Evolutionary conservation across 192 early-diverging fungal species (phyloP).

Genomic region (Allomyces javanicus): DNA sequence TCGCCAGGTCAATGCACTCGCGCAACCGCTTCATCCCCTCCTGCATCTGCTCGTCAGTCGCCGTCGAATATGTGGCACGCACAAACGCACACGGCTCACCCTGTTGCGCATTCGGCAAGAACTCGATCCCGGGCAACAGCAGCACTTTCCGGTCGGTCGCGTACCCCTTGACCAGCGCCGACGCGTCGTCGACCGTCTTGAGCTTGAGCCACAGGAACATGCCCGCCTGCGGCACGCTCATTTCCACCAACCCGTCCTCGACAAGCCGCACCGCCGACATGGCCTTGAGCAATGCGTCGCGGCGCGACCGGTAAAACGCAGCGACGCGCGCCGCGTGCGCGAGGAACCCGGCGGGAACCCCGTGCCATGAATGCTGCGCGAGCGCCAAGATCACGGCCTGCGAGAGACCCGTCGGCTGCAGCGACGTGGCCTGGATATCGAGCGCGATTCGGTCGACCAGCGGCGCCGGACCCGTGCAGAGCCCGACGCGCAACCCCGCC

Average conservation of each 20-base stretch:
- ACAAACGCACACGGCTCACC: constrained; percentile 23
- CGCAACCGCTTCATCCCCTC: constrained; percentile 37
- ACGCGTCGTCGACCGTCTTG: constrained; percentile 13
- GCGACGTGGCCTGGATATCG: constrained; percentile 57
- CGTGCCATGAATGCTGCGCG: constrained; percentile 42
- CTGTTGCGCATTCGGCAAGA: constrained; percentile 3
- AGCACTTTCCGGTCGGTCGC: constrained; percentile 42
- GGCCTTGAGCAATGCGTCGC: constrained; percentile 42
- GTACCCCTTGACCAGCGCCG: not conserved
- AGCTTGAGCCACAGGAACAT: constrained; percentile 84
- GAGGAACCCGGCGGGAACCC: constrained; percentile 52
- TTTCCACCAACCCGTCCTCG: constrained; percentile 28
- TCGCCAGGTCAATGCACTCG: constrained; percentile 3
- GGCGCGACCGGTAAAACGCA: constrained; percentile 48
- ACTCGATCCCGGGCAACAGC: constrained; percentile 37
- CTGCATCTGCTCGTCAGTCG: constrained; percentile 37
- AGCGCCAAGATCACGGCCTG: constrained; percentile 56
- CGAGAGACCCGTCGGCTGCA: constrained; percentile 65
- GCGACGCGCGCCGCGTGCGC: constrained; percentile 47
- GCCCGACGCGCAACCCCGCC: constrained; percentile 68
- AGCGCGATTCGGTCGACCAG: constrained; percentile 63
- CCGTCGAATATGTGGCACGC: constrained; percentile 49
- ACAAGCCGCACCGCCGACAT: constrained; percentile 33
- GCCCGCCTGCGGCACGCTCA: constrained; percentile 41
- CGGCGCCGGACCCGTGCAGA: constrained; percentile 42